Base-by-base conservation (phyloP, 768 basidiomycete species). In the Mycena floridula region DNA sequence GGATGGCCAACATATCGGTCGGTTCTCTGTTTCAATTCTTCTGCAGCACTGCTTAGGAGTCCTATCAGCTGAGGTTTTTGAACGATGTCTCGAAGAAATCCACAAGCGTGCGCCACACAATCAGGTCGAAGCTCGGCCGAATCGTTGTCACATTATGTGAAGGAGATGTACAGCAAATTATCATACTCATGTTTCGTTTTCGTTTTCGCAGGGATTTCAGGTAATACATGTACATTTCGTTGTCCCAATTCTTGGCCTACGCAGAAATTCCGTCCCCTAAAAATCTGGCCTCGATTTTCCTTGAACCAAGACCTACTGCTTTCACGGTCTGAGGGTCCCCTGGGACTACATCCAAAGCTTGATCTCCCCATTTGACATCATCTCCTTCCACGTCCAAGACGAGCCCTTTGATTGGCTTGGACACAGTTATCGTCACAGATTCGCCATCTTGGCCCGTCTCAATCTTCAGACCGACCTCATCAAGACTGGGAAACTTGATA, bases 341-440 rank as follows among this genome's bases (percentile, higher is more conserved):
- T 7, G 94, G 93, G 42, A 89, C 79, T 28, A 98, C 72, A 64
- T 97, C 94, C 54, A 96, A 79, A 3, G 82, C 90, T 59, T 97
- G 91, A 67, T 98, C 91, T 50, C 79, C 77, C 85, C 90, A 94
- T 55, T 72, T 72, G 20, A 79, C 80, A 42, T 82, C 80, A 5
- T 72, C 73, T n/a, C 82, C 86, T 23, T 81, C 79, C 22, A 77
- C 80, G 53, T 89, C 86, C 37, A 98, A 70, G 32, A 94, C 76
- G 43, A 96, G 70, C 7, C 93, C 89, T 61, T 97, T 97, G 66
- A 96, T 72, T 2, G 94, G 94, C 52, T 74, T 75, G 52, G 68
- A 58, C 27, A 76, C 61, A 24, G 78, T 73, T 18, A 89, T 66
- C 42, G 59, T 63, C 40, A 89, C 69, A 28, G 71, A 72, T 59